A percentile compares a stretch with the other conserved stretches of the same genome.
These are phyloP conservation scores for Colletotrichum sp. DNA, from an alignment of 2,329 filamentous ascomycete genomes.

Conservation along the genomic window DNA sequence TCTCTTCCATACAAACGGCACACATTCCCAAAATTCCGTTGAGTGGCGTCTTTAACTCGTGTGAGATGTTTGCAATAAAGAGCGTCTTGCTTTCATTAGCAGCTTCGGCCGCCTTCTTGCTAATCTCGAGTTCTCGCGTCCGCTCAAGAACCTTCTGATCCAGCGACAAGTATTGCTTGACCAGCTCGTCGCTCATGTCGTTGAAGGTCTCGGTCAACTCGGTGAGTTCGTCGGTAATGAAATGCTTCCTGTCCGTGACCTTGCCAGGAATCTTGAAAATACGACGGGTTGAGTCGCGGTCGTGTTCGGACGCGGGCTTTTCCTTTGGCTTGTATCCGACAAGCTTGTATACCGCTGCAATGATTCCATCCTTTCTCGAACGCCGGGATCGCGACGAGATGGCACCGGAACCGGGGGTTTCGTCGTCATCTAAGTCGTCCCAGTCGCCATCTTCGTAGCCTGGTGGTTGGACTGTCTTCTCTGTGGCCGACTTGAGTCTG, in stretches of 20 bases:
- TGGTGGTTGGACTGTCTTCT: conserved; percentile 72
- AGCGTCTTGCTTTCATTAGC: conserved; percentile 97
- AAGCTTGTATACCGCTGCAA: conserved; percentile 17
- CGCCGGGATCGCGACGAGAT: conserved; percentile 41
- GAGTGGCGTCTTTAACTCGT: conserved; percentile 88
- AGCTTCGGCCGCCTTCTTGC: conserved; percentile 91
- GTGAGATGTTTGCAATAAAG: conserved; percentile 93
- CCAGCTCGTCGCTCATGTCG: conserved; percentile 89
- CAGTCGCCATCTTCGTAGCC: conserved; percentile 55
- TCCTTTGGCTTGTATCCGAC: conserved; percentile 25
- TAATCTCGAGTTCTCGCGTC: conserved; percentile 84
- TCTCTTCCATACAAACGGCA: conserved; percentile 90
- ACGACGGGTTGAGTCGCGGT: conserved; percentile 48
- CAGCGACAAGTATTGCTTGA: conserved; percentile 83
- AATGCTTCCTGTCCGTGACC: conserved; percentile 76
- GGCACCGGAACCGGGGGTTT: conserved; percentile 42
- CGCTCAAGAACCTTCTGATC: conserved; percentile 85
- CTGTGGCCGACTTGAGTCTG: conserved; percentile 75
- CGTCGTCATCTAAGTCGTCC: conserved; percentile 52
- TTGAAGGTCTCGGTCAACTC: conserved; percentile 88
- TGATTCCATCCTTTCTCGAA: conserved; percentile 41
- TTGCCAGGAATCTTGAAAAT: conserved; percentile 85
- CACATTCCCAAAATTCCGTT: conserved; percentile 97
- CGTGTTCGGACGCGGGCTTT: conserved; percentile 30
- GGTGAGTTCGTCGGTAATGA: conserved; percentile 83